phyloP scores from a whole-genome alignment of 805 yeast genomes.

The Hanseniaspora jakobsenii region DNA sequence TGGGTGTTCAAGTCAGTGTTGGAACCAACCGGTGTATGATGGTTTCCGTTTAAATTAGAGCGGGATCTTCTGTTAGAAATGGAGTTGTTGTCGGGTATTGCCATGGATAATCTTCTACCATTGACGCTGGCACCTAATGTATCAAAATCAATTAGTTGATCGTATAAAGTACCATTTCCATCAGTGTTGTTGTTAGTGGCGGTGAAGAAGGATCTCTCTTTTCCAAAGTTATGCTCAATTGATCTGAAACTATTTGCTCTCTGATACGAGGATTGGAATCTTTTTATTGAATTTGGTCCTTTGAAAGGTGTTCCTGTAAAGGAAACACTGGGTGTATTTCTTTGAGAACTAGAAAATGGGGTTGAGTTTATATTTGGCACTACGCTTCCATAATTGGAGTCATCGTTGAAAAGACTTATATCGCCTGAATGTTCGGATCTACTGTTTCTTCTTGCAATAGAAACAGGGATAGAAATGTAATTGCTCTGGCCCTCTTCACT shows the following conservation, averaged over 20 bases:
- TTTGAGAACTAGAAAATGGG: background rate
- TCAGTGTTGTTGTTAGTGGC: constrained; percentile 25
- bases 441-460: constrained; percentile 13
- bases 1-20: background rate
- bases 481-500: background rate
- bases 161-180: constrained; percentile 25
- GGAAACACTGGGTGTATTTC: constrained; percentile 19
- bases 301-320: constrained; percentile 33
- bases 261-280: constrained; percentile 66
- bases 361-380: background rate
- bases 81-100: background rate
- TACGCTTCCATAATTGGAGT: background rate
- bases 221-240: constrained; percentile 33
- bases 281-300: constrained; percentile 57
- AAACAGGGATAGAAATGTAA: constrained; percentile 11
- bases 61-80: background rate
- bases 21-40: background rate
- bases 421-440: background rate
- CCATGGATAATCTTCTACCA: constrained; percentile 55
- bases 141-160: constrained; percentile 56
- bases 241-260: constrained; percentile 68
- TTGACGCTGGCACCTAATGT: constrained; percentile 52
- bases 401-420: background rate
- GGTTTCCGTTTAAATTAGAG: background rate
- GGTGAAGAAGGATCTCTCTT: constrained; percentile 50